Evolutionary conservation across 371 early-diverging fungal species (phyloP), one percentile per base, ranked within the genome.

Genomic region (Homolaphlyctis polyrhiza): DNA sequence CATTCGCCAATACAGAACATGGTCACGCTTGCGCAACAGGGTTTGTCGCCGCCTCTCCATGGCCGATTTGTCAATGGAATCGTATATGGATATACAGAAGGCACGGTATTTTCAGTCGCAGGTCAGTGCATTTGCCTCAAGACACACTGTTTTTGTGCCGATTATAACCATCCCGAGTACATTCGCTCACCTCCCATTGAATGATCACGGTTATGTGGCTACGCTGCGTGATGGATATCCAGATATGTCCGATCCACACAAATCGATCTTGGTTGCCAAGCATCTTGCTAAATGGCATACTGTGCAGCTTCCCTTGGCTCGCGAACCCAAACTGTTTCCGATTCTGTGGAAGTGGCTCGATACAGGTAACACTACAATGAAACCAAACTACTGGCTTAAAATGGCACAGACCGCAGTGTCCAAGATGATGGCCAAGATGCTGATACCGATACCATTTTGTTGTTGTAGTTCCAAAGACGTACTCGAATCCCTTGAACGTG

Each of bases 1-100:
- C n/a, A n/a, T n/a, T n/a, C n/a, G n/a, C n/a, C n/a, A n/a, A 27
- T 27, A 21, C 71, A 92, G 91, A 95, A 92, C 67, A 86, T 95
- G 74, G 75, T 88, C 51, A 80, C 86, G 0, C 78, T 96, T 33
- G 83, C 92, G 25, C 69, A 81, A 45, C 80, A 83, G 57, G 85
- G 84, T 35, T 75, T 94, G 67, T 82, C 86, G 45, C 93, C 94
- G 35, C 86, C 90, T n/a, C 69, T 95, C 1, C 89, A 93, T 71
- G 95, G 89, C 34, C 81, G 89, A 32, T 94, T 95, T 71, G 71
- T 73, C 50, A 95, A 95, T 71, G 96, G 96, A 1, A 69, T 96
- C 28, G 87, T 93, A 33, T 95, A 95, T 73, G 97, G 97, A 1
- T 96, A 80, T 64, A 84, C 92, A 36, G 83, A 87, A 16, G 97